Base-by-base conservation (phyloP, 805 yeast genomes). In the Nakazawaea wyomingensis region DNA sequence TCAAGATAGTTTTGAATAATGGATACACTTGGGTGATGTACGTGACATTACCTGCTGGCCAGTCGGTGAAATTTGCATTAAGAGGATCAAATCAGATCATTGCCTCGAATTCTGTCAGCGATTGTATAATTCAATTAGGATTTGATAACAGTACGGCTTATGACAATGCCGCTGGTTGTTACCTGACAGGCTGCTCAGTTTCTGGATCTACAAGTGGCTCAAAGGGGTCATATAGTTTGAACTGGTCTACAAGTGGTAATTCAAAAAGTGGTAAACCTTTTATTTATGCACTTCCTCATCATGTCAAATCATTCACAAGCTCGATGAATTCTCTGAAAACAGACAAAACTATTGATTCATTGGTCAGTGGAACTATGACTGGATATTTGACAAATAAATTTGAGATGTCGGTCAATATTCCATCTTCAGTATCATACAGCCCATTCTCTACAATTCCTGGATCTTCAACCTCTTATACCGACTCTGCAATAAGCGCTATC, bases 21-120 rank as follows among this genome's bases (percentile, higher is more conserved):
- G 75, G 71, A 26, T 68, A 69, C 13, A 66, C 59, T 13, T 87
- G 95, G 93, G 65, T 78, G n/a, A 63, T 86, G 28, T 87, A 83
- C 52, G 78, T 78, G 9, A 68, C 72, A 1, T 53, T 71, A 26
- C 77, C 79, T 39, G 46, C 58, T 35, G 61, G 64, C 14, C 69
- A 66, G 45, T 54, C 62, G 27, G 52, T 66, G 38, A 48, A 48
- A 28, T 54, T 60, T 41, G 53, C 54, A 4, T 47, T 53, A 29
- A 43, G 48, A 20, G 52, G 58, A 40, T 33, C 56, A 16, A 45
- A 54, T 44, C 48, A 67, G 35, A 60, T 79, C 47, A 62, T 62
- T 16, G 80, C 76, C 13, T 59, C 68, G 27, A 54, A 61, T 37
- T 57, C 72, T 2, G 68, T 69, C 27, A 64, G 68, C 49, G 79